These are phyloP conservation scores for Ceratobasidium sp. DNA, from an alignment of 1,284 basidiomycete genomes.

Conservation along the genomic window DNA sequence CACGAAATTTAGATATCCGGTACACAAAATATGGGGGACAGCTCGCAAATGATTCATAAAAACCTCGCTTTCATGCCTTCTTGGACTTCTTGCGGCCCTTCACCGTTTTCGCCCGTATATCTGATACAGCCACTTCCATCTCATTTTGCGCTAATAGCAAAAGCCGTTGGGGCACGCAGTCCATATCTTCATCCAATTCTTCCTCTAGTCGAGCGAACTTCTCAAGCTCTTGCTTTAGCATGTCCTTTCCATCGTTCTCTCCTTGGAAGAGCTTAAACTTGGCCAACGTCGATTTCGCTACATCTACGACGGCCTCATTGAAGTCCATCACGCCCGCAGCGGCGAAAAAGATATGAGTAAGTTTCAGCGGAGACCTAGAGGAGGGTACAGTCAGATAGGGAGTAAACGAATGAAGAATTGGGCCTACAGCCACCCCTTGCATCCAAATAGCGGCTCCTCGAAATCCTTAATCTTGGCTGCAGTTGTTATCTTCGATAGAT, in stretches of 20 bases:
- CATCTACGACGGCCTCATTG: constrained; percentile 8
- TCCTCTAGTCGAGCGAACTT: constrained; percentile 23
- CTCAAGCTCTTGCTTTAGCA: background rate
- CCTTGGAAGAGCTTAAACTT: constrained; percentile 32
- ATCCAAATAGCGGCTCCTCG: constrained; percentile 31
- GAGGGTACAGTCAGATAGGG: no score
- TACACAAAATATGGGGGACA: no score
- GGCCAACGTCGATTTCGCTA: background rate
- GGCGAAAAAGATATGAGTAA: constrained; percentile 28
- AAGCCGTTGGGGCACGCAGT: constrained; percentile 14
- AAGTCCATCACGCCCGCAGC: background rate
- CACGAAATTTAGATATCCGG: no score
- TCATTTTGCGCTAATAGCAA: constrained; percentile 18
- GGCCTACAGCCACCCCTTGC: constrained; percentile 40
- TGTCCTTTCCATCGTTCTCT: constrained; percentile 17
- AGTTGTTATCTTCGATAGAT: background rate
- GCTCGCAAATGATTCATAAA: no score
- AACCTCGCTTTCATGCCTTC: no score
- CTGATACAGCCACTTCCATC: background rate
- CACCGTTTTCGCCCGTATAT: no score
- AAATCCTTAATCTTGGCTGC: constrained; percentile 17
- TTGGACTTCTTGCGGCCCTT: no score
- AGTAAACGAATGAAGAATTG: no score
- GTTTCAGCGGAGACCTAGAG: constrained; percentile 31
- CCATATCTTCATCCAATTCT: background rate